phyloP scores from a whole-genome alignment of 345 rosid genomes.

The Laguncularia racemosa region DNA sequence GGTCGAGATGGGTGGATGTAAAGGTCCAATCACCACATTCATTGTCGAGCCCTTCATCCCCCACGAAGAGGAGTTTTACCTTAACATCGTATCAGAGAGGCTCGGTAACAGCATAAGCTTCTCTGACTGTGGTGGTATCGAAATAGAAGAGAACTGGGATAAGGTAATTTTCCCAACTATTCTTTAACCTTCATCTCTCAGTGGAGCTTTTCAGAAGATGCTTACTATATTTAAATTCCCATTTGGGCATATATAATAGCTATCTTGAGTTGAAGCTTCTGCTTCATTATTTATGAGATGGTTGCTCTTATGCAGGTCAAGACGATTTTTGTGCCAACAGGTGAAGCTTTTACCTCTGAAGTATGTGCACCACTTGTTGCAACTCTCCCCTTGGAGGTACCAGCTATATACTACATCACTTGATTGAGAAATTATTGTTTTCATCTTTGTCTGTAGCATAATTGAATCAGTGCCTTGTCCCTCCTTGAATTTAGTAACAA shows the following conservation, averaged over 20 bases:
- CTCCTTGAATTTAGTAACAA: no score
- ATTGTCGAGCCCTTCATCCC: constrained; percentile 90
- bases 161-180: constrained; percentile 36
- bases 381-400: constrained; percentile 92
- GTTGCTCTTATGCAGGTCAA: constrained; percentile 52
- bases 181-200: background rate
- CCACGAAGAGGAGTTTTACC: constrained; percentile 88
- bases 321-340: constrained; percentile 71
- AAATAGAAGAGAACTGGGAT: constrained; percentile 98
- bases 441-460: no score
- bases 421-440: no score
- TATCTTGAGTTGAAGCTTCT: background rate
- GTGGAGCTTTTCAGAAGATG: background rate
- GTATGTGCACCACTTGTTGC: constrained; percentile 84
- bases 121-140: constrained; percentile 96
- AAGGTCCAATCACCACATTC: constrained; percentile 94
- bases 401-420: background rate
- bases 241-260: no score
- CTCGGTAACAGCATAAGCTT: constrained; percentile 93
- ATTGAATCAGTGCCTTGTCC: no score
- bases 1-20: constrained; percentile 96
- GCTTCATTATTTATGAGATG: background rate
- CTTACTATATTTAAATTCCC: no score
- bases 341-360: constrained; percentile 54
- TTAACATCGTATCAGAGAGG: constrained; percentile 75